Evolutionary conservation across 2,329 filamentous ascomycete species (phyloP).

Genomic region (Mariannaea elegans): DNA sequence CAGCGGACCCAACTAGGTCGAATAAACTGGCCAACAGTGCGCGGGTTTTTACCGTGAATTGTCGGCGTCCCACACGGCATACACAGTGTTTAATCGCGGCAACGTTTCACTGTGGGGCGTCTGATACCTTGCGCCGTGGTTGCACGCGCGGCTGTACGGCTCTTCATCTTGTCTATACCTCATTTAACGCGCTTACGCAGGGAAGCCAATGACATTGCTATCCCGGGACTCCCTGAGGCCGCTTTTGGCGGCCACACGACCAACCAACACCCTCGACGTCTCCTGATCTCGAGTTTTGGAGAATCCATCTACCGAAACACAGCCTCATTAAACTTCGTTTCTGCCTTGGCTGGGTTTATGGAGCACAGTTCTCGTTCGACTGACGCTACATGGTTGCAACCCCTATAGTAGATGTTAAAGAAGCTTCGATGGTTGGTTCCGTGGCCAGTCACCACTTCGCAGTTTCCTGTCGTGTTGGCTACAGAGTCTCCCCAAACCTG

Average conservation of each 20-base stretch:
- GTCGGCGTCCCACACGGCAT: neutral
- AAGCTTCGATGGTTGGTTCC: constrained; percentile 23
- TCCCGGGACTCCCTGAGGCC: constrained; percentile 23
- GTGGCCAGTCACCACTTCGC: constrained; percentile 15
- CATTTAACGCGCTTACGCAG: constrained; percentile 31
- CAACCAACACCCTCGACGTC: constrained; percentile 23
- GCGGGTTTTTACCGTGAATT: constrained; percentile 24
- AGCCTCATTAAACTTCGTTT: constrained; percentile 8
- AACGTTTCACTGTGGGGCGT: constrained; percentile 29
- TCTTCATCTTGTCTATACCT: constrained; percentile 30
- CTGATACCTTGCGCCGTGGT: constrained; percentile 28
- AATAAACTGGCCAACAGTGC: constrained; percentile 11
- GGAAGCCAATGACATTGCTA: constrained; percentile 22
- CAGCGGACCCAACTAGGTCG: constrained; percentile 8
- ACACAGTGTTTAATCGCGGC: constrained; percentile 30
- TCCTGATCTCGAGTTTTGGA: constrained; percentile 6
- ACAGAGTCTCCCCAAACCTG: constrained; percentile 24
- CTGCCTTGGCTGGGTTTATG: neutral
- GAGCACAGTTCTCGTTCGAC: constrained; percentile 5
- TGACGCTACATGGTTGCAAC: constrained; percentile 27
- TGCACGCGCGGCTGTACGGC: constrained; percentile 39
- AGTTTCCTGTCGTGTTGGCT: constrained; percentile 15
- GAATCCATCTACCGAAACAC: constrained; percentile 20
- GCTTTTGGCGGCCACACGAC: constrained; percentile 19
- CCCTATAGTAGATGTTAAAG: constrained; percentile 7